Conservation (phyloP, 176 grass and related monocot species). For the Bromus sterilis region DNA sequence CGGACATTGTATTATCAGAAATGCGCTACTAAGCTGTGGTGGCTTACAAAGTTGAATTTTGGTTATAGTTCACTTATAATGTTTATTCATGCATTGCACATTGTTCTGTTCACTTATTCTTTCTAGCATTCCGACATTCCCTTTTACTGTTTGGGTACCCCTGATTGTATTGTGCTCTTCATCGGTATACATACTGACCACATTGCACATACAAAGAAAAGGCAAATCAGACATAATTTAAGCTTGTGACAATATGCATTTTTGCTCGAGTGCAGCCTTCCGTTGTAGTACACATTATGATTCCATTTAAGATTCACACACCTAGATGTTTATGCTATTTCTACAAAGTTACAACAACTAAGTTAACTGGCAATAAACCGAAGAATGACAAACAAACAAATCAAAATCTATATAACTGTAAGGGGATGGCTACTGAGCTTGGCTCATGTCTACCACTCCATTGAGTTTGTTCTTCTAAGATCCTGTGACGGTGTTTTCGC, state of each 20-base stretch:
- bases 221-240: not conserved
- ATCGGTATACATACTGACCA: not conserved
- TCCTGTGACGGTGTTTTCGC: conserved; percentile 32
- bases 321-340: conserved; percentile 20
- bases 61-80: not conserved
- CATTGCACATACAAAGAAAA: not conserved
- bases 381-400: conserved; percentile 3
- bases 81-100: not conserved
- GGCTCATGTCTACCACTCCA: conserved; percentile 58
- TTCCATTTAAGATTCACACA: conserved; percentile 1
- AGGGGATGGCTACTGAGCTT: not conserved
- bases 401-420: conserved; percentile 23
- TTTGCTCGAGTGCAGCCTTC: not conserved
- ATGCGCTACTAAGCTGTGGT: not conserved
- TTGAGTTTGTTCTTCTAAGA: conserved; percentile 67
- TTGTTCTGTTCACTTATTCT: not conserved
- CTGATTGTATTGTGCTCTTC: not conserved
- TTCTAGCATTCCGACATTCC: not conserved
- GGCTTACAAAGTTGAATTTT: not conserved
- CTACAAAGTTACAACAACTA: conserved; percentile 7
- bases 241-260: not conserved
- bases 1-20: not conserved
- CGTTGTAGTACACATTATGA: not conserved
- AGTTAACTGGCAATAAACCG: conserved; percentile 2
- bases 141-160: not conserved